Evolutionary conservation across 768 basidiomycete species (phyloP), one percentile per base, ranked within the genome.

Genomic region (Sarcodon sp.): DNA sequence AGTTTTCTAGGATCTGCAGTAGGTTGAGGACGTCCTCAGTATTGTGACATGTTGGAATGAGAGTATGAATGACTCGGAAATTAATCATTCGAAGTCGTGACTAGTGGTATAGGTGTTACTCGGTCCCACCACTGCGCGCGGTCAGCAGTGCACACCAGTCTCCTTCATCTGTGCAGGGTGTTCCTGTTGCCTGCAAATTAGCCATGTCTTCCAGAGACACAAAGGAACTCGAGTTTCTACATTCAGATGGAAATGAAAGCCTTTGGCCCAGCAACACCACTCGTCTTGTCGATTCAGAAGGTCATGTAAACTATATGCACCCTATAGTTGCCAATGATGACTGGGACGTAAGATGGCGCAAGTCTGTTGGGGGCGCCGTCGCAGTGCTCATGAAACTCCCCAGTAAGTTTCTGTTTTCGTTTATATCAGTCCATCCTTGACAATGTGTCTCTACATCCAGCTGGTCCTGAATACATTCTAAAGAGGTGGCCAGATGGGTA

Each of bases 291-390:
- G 80, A 83, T 55, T 35, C 48, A 6, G 78, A 79, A 7, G 80
- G 82, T 11, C 66, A 77, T 47, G 80, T 90, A 32, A 89, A 89
- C 57, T 90, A 62, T 61, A 83, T 82, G 75, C 70, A 74, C 12
- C 68, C 66, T 2, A 60, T 85, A 1, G 63, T 59, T 15, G 55
- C 73, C 15, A 75, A 82, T 45, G 73, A 79, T 37, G 59, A 67
- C 16, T 63, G 73, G 13, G 58, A 68, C 37, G 61, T 81, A 33
- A 74, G 74, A 58, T 90, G 87, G 84, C 50, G 64, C 33, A 55
- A 55, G 11, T 56, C 60, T 21, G 57, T 75, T 11, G 76, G 66
- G 5, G 53, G 58, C 27, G 62, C 66, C 43, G 52, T 76, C 5
- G 75, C 76, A 9, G 58, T 64, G 15, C 57, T 60, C 32, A 54